Evolutionary conservation across 2,329 filamentous ascomycete species (phyloP), one percentile per base, ranked within the genome.

Genomic region (Calonectria pseudoturangicola): DNA sequence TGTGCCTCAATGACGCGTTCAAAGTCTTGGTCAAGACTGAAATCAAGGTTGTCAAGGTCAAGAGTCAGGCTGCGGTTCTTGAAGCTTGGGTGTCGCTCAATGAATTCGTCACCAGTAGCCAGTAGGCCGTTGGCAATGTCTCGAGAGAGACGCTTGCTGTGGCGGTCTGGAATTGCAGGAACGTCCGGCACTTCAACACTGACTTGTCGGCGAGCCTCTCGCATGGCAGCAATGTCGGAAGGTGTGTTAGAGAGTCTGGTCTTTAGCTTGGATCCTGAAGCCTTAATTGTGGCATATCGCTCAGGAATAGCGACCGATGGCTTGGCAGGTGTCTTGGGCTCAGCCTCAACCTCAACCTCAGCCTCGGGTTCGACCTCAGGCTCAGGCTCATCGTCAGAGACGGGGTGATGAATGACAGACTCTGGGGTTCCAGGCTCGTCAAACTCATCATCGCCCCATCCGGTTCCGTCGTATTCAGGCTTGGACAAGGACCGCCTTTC

Each of bases 1-100:
- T 98, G 96, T 83, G 93, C 91, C 86, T 98, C 95, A 80, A 98
- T 97, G 69, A 98, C 94, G 73, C 96, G 92, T 81, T 98, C 95
- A 84, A 98, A 98, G 83, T 98, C 97, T 80, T 94, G 91, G 80
- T 98, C 95, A 56, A 98, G 90, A 75, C 95, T 96, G 75, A 98
- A 92, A 73, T 94, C 94, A 68, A 97, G 89, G 81, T 96, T 95
- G 75, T 96, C 95, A 75, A 95, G 92, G 80, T 94, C 92, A 76
- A 97, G 86, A 9, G 95, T 95, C 75, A 98, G 89, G 80, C 97
- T 96, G 63, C 95, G 90, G 79, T 95, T 93, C 84, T 95, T 93
- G 78, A 95, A 92, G 84, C 93, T 95, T 54, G 92, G 90, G 76
- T 93, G 90, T 60, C 94, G 89, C 66, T 92, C 89, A 12, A 90